Evolutionary conservation across 75 land plant species (phyloP).

Genomic region (Adiantum capillusveneris): DNA sequence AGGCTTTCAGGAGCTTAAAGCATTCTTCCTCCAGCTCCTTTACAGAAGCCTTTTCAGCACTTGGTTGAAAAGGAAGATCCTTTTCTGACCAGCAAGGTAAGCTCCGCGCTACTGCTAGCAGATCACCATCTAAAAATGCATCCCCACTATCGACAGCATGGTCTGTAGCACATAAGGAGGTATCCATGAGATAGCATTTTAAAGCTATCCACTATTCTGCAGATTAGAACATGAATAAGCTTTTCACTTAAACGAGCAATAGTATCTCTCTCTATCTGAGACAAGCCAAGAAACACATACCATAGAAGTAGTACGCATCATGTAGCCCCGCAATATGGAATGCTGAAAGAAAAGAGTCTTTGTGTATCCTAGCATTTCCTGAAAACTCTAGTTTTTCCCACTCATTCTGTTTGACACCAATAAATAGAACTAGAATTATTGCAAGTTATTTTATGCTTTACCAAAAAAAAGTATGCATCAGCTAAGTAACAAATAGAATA

Average conservation of each 20-base stretch:
- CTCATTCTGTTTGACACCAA: constrained; percentile 94
- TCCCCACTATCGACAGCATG: constrained; percentile 15
- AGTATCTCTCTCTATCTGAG: no score
- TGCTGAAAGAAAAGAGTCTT: constrained; percentile 81
- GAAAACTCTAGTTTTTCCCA: constrained; percentile 77
- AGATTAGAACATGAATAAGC: no score
- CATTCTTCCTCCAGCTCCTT: constrained; percentile 79
- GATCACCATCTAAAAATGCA: constrained; percentile 78
- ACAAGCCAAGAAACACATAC: constrained; percentile 45
- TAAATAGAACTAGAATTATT: no score
- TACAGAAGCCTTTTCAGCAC: constrained; percentile 66
- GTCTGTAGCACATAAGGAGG: constrained; percentile 11
- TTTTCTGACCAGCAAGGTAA: constrained; percentile 92
- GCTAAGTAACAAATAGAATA: no score
- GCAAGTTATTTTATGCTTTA: no score
- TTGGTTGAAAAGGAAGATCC: constrained; percentile 73
- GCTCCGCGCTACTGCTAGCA: constrained; percentile 85
- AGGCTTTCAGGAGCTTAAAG: constrained; percentile 47
- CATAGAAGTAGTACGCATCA: constrained; percentile 74
- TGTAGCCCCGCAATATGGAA: constrained; percentile 71
- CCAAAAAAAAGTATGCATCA: no score
- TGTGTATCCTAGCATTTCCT: constrained; percentile 58
- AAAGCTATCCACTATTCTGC: no score
- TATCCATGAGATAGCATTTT: no score
- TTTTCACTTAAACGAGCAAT: no score